Base-by-base conservation (phyloP, 495 filamentous ascomycete species). In the Saxispiralis lemnorum region DNA sequence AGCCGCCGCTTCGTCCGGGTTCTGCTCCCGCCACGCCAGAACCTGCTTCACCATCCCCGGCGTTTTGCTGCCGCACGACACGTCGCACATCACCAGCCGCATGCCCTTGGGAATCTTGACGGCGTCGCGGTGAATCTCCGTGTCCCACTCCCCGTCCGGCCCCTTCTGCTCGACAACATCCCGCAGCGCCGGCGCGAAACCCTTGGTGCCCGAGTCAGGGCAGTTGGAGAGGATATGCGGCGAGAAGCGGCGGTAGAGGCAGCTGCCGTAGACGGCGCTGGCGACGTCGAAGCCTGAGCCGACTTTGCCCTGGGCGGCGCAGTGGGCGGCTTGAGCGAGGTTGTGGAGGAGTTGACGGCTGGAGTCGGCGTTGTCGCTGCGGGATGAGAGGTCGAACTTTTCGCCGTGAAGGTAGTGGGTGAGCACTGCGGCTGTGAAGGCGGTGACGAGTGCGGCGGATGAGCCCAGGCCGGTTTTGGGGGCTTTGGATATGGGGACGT, bases 281-380 rank as follows among this genome's bases (percentile, higher is more conserved):
- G 88, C 92, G n/a, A 97, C 81, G 59, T 97, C 89, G 54, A 97
- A 97, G 20, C 89, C 89, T 2, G 81, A 87, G 38, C 89, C 89
- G 6, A 97, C 76, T 60, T 96, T 97, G 17, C 89, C 89, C 61
- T 97, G 89, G 0, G 89, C 89, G 2, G 88, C 83, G 57, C 88
- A 94, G 64, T 97, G 89, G 1, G 86, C 79, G 5, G 81, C 79
- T 64, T 97, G 89, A 6, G 88, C 76, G 28, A 97, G 72, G 59
- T 95, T 95, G 63, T 97, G 92, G 30, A 96, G 68, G 40, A 67
- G 67, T 12, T 53, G 41, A 20, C 52, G 48, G 21, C 51, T 51
- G 1, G 34, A 17, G 1, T 57, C 55, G n/a, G 32, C 24, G 24
- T 28, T 28, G 5, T 4, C 5, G 24, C 9, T 28, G 24, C 24